A percentile compares a stretch with the other conserved stretches of the same genome.
Evolutionary conservation across 164 flowering plant genomes (phyloP).

Genomic region (Paratinospora sagittata): DNA sequence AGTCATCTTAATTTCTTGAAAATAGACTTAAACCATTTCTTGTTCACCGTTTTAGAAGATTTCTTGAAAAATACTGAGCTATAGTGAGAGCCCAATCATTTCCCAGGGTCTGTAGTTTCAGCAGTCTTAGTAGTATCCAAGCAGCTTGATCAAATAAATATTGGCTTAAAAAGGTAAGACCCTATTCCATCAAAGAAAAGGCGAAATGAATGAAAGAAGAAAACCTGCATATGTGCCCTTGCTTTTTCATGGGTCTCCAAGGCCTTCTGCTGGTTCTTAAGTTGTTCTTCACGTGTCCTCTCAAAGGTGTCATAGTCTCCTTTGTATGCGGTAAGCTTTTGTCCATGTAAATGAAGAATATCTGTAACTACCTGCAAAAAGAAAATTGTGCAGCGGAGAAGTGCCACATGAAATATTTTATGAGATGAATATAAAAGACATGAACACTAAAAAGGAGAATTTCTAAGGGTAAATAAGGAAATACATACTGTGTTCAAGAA

Average conservation of each 20-base stretch:
- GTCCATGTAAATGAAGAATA: constrained; percentile 83
- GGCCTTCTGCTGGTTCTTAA: constrained; percentile 86
- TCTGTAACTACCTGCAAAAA: constrained; percentile 91
- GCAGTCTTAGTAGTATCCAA: background rate
- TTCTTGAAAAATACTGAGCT: background rate
- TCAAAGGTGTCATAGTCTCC: constrained; percentile 96
- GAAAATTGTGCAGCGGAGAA: background rate
- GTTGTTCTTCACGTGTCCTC: constrained; percentile 78
- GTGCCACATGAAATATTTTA: no score
- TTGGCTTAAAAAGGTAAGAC: background rate
- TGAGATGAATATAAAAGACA: background rate
- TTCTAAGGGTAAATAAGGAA: background rate
- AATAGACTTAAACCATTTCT: background rate
- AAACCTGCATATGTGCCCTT: constrained; percentile 95
- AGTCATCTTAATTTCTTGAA: background rate
- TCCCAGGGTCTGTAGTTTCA: background rate
- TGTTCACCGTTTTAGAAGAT: background rate
- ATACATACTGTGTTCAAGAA: constrained; percentile 78
- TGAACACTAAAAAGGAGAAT: background rate
- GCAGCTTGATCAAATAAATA: background rate
- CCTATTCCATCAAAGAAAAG: background rate
- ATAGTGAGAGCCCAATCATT: background rate
- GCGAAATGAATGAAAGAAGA: background rate
- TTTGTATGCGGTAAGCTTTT: constrained; percentile 65
- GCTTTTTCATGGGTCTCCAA: constrained; percentile 79